Conservation (phyloP, 441 rosid species). For the Euphorbia corollata region DNA sequence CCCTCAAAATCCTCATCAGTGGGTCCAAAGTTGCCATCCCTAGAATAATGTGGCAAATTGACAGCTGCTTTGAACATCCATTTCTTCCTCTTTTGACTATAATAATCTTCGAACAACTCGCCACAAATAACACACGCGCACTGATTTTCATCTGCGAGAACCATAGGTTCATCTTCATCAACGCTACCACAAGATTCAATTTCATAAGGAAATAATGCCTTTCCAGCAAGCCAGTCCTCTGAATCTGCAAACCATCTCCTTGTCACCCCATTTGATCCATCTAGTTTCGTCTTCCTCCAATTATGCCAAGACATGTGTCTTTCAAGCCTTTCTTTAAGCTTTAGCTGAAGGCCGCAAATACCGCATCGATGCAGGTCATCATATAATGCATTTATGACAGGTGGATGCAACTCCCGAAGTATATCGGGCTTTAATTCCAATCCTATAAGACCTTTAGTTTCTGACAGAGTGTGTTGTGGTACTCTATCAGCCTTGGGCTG, state of each 20-base stretch:
- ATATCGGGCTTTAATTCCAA: slow-evolving; percentile 64
- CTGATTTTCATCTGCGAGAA: slow-evolving; percentile 77
- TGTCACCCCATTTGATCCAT: slow-evolving; percentile 25
- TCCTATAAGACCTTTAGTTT: slow-evolving; percentile 51
- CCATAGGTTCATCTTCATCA: slow-evolving; percentile 40
- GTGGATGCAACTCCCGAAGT: slow-evolving; percentile 67
- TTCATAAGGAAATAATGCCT: slow-evolving; percentile 31
- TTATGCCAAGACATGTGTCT: slow-evolving; percentile 78
- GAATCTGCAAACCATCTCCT: slow-evolving; percentile 67
- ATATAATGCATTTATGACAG: slow-evolving; percentile 55
- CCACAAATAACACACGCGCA: slow-evolving; percentile 82
- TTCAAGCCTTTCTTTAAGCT: slow-evolving; percentile 52
- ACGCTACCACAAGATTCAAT: slow-evolving; percentile 29
- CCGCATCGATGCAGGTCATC: slow-evolving; percentile 62
- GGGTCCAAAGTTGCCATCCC: slow-evolving; percentile 19
- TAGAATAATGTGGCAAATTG: slow-evolving; percentile 32
- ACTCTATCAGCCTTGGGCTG: slow-evolving; percentile 28
- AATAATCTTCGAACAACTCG: slow-evolving; percentile 78
- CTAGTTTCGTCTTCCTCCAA: slow-evolving; percentile 34
- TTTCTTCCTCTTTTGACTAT: slow-evolving; percentile 38
- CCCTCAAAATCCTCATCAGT: slow-evolving; percentile 32
- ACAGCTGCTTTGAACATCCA: slow-evolving; percentile 87
- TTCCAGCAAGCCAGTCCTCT: slow-evolving; percentile 61
- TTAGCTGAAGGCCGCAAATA: slow-evolving; percentile 69
- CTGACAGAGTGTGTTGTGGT: slow-evolving; percentile 25